phyloP scores from a whole-genome alignment of 2,329 filamentous ascomycete species.

The Zalaria obscura region DNA sequence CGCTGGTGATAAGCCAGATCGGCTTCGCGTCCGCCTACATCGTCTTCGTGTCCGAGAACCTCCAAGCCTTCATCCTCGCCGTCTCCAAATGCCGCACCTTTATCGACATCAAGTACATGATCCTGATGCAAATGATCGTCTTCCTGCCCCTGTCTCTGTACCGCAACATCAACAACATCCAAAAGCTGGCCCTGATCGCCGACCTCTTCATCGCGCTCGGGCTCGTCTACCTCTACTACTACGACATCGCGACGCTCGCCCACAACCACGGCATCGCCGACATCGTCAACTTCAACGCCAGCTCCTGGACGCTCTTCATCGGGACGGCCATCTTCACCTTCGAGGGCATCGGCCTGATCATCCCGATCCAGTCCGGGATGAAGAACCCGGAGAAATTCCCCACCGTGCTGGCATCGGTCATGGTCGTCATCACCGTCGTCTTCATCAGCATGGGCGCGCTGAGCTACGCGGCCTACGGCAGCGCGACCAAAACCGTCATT shows the following conservation, averaged over 20 bases:
- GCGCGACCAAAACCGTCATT: slow-evolving; percentile 89
- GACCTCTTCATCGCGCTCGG: slow-evolving; percentile 91
- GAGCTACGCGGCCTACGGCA: slow-evolving; percentile 92
- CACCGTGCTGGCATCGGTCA: slow-evolving; percentile 72
- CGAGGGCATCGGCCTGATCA: slow-evolving; percentile 92
- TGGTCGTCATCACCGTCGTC: slow-evolving; percentile 86
- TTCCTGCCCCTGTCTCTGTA: slow-evolving; percentile 90
- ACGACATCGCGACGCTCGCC: slow-evolving; percentile 74
- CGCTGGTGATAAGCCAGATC: slow-evolving; percentile 89
- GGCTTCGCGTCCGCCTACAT: slow-evolving; percentile 93
- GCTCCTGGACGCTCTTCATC: slow-evolving; percentile 94
- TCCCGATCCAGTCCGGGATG: slow-evolving; percentile 97
- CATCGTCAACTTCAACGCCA: slow-evolving; percentile 77
- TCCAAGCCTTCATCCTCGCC: slow-evolving; percentile 87
- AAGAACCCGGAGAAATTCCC: slow-evolving; percentile 81
- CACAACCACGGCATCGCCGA: slow-evolving; percentile 62
- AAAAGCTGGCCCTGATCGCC: slow-evolving; percentile 83
- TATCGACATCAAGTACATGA: slow-evolving; percentile 79
- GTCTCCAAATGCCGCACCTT: slow-evolving; percentile 76
- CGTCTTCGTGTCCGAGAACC: slow-evolving; percentile 89
- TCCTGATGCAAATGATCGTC: slow-evolving; percentile 87
- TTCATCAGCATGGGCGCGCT: slow-evolving; percentile 86
- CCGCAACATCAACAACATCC: slow-evolving; percentile 92
- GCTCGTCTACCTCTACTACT: slow-evolving; percentile 89
- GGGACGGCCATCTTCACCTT: slow-evolving; percentile 99